Conservation (phyloP, 2,329 filamentous ascomycete genomes). For the Neofusicoccum kwambonambiense region DNA sequence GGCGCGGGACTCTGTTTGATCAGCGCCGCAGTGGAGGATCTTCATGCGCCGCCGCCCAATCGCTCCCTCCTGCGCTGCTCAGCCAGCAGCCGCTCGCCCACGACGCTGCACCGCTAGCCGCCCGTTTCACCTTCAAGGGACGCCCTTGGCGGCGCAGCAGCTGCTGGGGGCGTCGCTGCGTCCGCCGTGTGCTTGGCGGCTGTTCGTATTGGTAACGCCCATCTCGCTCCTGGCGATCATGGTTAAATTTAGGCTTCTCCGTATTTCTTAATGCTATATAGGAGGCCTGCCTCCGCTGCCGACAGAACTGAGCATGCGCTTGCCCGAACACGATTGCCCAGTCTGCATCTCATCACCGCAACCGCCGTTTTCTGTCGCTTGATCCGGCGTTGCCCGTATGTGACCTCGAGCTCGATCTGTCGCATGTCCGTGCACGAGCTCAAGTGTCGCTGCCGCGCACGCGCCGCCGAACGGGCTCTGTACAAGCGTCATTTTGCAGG, state of each 20-base stretch:
- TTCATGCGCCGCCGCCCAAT: slow-evolving; percentile 5
- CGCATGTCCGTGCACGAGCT: too few relatives aligned
- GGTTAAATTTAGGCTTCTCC: slow-evolving; percentile 16
- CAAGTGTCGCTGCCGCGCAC: too few relatives aligned
- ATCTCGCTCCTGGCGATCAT: slow-evolving; percentile 7
- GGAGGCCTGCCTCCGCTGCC: not conserved
- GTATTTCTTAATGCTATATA: not conserved
- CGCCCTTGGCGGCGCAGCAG: not conserved
- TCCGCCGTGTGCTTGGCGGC: not conserved
- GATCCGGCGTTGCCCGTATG: not conserved
- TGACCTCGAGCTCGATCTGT: too few relatives aligned
- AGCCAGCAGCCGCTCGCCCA: not conserved
- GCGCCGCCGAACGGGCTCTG: too few relatives aligned
- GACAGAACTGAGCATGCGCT: not conserved
- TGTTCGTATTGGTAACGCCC: not conserved
- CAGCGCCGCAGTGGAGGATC: slow-evolving; percentile 9
- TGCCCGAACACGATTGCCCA: not conserved
- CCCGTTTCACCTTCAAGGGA: not conserved
- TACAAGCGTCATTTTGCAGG: too few relatives aligned
- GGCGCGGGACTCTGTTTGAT: slow-evolving; percentile 3
- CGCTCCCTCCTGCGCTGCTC: not conserved
- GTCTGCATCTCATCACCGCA: not conserved
- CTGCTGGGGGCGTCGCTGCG: not conserved
- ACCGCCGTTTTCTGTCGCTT: not conserved
- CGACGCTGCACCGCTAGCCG: not conserved